Evolutionary conservation across 306 rosid genomes (phyloP).

Genomic region (Boehmeria nivea): DNA sequence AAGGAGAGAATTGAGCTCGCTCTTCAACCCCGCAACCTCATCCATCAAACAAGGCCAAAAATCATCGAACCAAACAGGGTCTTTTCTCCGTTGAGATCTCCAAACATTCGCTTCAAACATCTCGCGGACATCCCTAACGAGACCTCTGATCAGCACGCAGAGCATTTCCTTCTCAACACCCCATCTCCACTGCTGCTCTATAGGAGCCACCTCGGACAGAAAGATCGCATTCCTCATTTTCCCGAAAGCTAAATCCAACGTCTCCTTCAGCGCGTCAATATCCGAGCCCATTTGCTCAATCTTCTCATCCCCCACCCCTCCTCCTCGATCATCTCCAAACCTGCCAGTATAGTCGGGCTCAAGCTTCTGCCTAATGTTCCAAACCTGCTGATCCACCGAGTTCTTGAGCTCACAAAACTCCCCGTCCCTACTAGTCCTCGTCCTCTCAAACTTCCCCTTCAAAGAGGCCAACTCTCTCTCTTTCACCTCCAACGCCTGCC

Average conservation of each 20-base stretch:
- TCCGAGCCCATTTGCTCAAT: conserved; percentile 81
- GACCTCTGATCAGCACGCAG: conserved; percentile 40
- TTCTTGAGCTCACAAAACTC: conserved; percentile 32
- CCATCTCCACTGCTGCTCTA: conserved; percentile 66
- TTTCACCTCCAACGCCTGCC: conserved; percentile 42
- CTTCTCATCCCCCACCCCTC: conserved; percentile 38
- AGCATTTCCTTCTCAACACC: conserved; percentile 48
- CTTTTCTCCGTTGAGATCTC: conserved; percentile 17
- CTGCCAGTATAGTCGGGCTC: conserved; percentile 36
- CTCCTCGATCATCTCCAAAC: conserved; percentile 11
- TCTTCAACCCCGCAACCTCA: conserved; percentile 37
- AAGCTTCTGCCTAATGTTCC: conserved; percentile 43
- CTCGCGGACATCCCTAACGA: conserved; percentile 44
- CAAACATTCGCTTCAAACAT: conserved; percentile 33
- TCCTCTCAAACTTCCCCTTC: conserved; percentile 24
- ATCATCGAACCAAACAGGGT: conserved; percentile 29
- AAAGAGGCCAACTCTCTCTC: conserved; percentile 44
- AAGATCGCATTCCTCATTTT: conserved; percentile 63
- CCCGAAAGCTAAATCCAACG: conserved; percentile 69
- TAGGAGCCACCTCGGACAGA: conserved; percentile 52
- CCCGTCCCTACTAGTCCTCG: conserved; percentile 25
- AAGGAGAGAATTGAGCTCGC: conserved; percentile 36
- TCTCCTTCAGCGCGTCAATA: conserved; percentile 63
- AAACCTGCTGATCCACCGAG: conserved; percentile 48
- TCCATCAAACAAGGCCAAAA: conserved; percentile 52